Base-by-base conservation (phyloP, 495 filamentous ascomycete species). In the Penicillium paxilli region DNA sequence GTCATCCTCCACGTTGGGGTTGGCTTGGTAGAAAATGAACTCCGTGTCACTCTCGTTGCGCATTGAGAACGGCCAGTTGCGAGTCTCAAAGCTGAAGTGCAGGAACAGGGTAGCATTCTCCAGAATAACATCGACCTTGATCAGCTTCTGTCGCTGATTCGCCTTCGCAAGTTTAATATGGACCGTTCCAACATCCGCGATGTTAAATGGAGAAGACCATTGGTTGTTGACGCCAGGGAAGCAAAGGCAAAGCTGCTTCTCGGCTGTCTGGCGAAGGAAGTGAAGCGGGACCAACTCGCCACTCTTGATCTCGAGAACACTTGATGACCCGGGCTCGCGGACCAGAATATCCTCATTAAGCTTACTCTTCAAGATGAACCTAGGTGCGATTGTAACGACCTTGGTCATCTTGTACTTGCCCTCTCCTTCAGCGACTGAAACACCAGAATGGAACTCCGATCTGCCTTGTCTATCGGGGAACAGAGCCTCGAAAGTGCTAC, bases 351-450 rank as follows among this genome's bases (percentile, higher is more conserved):
- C 88, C 68, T 98, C 92, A 33, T 80, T 83, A 20, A 96, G 80
- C 67, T 89, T 92, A 72, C 95, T 98, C 71, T 97, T 95, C 62
- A 98, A 73, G 44, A 98, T 86, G 67, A 96, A 98, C 28, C 94
- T 84, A 20, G 94, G 94, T 2, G 92, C 84, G n/a, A 98, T 79
- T 2, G 92, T 97, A 22, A 98, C 88, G 11, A 96, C 87, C 71
- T 96, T 97, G 23, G 90, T 92, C 73, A 98, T 71, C 62, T 96
- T 96, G 77, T 98, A 98, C 76, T 98, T 98, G 63, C 94, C 95
- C 63, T 95, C 88, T 33, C 94, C 94, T 57, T 95, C 87, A 44
- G 86, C 84, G 44, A 98, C 88, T 19, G 87, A 90, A 22, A 98
- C 82, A 17, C 95, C 94, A 20, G 93, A 79, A 67, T 96, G 90